Evolutionary conservation across 2,329 filamentous ascomycete species (phyloP).

Genomic region (Colletotrichum falcatum): DNA sequence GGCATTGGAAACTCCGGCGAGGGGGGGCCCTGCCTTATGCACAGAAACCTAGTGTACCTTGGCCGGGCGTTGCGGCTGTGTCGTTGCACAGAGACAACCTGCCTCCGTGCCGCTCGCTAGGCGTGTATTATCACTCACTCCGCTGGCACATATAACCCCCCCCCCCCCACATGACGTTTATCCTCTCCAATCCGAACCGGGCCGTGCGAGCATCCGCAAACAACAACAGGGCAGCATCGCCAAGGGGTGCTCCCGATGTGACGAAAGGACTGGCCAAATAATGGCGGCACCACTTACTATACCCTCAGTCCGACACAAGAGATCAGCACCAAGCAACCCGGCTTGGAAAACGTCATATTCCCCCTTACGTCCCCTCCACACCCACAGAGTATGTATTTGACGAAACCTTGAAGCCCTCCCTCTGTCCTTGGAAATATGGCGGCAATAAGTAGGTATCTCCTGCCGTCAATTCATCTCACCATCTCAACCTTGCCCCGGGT

Average conservation of each 20-base stretch:
- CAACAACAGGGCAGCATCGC: background rate
- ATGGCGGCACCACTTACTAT: slow-evolving; percentile 4
- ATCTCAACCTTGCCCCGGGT: background rate
- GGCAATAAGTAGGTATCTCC: background rate
- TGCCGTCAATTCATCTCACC: background rate
- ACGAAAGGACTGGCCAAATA: slow-evolving; percentile 4
- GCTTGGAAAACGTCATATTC: slow-evolving; percentile 33
- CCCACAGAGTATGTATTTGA: slow-evolving; percentile 5
- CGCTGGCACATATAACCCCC: slow-evolving; percentile 34
- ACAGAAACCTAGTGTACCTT: too few relatives aligned
- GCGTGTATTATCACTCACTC: slow-evolving; percentile 11
- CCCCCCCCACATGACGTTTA: slow-evolving; percentile 33
- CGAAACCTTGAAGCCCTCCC: background rate
- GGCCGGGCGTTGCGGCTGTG: background rate
- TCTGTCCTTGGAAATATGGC: slow-evolving; percentile 19
- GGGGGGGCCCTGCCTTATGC: too few relatives aligned
- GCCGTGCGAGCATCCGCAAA: slow-evolving; percentile 11
- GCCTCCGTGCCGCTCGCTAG: background rate
- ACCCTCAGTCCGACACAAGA: slow-evolving; percentile 14
- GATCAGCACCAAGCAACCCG: slow-evolving; percentile 20
- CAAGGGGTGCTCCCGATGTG: slow-evolving; percentile 17
- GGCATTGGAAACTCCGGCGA: background rate
- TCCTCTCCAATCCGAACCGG: background rate
- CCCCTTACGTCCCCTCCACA: slow-evolving; percentile 10
- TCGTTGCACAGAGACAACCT: background rate